Evolutionary conservation across 495 filamentous ascomycete species (phyloP), one percentile per base, ranked within the genome.

Genomic region (Penicillium subrubescens): DNA sequence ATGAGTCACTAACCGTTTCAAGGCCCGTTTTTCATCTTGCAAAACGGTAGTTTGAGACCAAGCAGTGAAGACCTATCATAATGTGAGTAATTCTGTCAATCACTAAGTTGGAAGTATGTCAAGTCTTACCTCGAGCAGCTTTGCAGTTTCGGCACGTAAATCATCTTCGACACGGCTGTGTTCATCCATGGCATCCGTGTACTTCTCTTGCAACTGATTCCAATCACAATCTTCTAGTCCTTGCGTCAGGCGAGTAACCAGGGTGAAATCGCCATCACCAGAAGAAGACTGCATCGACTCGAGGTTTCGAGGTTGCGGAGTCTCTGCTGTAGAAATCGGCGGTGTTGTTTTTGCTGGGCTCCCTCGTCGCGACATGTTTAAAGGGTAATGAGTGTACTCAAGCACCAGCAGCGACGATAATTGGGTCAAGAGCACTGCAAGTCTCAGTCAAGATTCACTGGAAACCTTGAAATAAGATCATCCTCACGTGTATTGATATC

Each of bases 21-120:
- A 70, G 1, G 88, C 88, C 56, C 92, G 82, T 37, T 87, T 86
- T 59, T 88, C 87, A 69, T 95, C 92, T 60, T 89, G 85, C n/a
- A 74, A 68, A 43, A 86, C 80, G 6, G 87, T 86, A 19, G 88
- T 83, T 33, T 86, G 78, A 31, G 87, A 87, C 91, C 91, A 96
- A 54, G 84, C 77, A 25, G 82, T 83, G 67, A 93, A 94, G 64
- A 89, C 84, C 89, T 92, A 51, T 34, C 8, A 34, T 19, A 37
- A n/a, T 29, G 23, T 52, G 46, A 67, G 52, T 7, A 56, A 51
- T 34, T 19, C 4, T 58, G n/a, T 14, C 25, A 57, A 19, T 2
- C 21, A 35, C 4, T 15, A 43, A 46, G 34, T 25, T 37, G 23
- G 44, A 23, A 39, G 35, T 27, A 12, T 57, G 8, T 14, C 27